Conservation (phyloP, 73 alveolate species). For the Effrenium voratum region DNA sequence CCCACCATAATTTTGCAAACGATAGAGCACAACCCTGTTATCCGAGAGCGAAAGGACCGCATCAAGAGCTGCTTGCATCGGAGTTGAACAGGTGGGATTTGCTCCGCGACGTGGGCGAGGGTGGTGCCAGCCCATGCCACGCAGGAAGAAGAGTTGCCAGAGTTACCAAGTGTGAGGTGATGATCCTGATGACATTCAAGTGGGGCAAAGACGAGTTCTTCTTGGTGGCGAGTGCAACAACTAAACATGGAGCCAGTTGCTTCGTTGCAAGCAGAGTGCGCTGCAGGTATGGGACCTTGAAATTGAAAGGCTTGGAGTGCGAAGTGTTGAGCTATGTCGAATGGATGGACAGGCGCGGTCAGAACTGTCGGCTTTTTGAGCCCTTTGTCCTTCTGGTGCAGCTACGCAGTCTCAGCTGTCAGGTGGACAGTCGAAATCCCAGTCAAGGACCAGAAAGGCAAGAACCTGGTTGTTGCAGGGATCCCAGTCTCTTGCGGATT, state of each 20-base stretch:
- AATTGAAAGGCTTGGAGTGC: constrained; percentile 73
- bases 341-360: constrained; percentile 60
- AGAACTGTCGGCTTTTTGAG: too few species aligned
- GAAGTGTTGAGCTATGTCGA: constrained; percentile 64
- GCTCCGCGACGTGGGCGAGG: constrained; percentile 66
- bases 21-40: too few species aligned
- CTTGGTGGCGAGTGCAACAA: constrained; percentile 64
- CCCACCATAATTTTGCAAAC: too few species aligned
- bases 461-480: constrained; percentile 32
- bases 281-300: constrained; percentile 63
- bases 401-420: not conserved
- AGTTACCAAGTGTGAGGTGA: not conserved
- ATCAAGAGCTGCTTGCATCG: too few species aligned
- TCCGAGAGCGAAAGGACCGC: too few species aligned
- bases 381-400: not conserved
- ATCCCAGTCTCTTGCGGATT: too few species aligned
- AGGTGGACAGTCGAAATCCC: constrained; percentile 84
- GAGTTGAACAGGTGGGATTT: constrained; percentile 82
- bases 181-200: constrained; percentile 68
- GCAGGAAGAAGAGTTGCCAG: too few species aligned
- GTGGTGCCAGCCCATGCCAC: constrained; percentile 17
- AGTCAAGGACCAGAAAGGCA: constrained; percentile 66
- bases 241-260: not conserved
- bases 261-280: not conserved
- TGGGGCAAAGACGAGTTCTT: constrained; percentile 33